Percentiles rank a stretch among this genome's conserved stretches.
phyloP scores from a whole-genome alignment of 2,329 filamentous ascomycete genomes.

The Purpureocillium lavendulum region DNA sequence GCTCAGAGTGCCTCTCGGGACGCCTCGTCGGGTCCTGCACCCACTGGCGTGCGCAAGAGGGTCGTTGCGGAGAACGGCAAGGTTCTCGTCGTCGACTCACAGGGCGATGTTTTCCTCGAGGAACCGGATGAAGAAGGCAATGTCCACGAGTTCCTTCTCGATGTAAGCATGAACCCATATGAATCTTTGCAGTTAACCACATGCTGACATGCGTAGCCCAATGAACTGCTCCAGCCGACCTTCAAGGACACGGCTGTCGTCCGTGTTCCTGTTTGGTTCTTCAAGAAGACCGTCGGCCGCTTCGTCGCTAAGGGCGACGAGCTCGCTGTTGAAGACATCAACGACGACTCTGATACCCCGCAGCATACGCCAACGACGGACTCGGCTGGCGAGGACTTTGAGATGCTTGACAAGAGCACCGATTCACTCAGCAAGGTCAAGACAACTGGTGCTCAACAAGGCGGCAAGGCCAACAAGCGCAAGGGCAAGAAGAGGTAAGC shows the following conservation, averaged over 20 bases:
- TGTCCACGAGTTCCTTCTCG: conserved; percentile 74
- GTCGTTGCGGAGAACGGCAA: conserved; percentile 95
- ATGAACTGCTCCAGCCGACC: conserved; percentile 71
- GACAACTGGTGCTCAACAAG: conserved; percentile 37
- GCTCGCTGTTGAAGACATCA: conserved; percentile 28
- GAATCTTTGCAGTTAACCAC: neutral
- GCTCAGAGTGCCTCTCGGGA: conserved; percentile 25
- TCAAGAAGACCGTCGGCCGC: conserved; percentile 46
- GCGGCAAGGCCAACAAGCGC: conserved; percentile 41
- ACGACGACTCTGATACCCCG: conserved; percentile 39
- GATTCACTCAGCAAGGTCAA: conserved; percentile 45
- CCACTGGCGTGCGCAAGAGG: conserved; percentile 72
- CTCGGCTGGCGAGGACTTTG: conserved; percentile 52
- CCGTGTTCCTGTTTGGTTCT: conserved; percentile 68
- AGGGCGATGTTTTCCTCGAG: conserved; percentile 92
- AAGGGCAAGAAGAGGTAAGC: conserved; percentile 29
- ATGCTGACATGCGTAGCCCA: conserved; percentile 44
- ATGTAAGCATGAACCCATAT: conserved; percentile 52
- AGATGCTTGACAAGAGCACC: conserved; percentile 53
- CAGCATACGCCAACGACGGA: conserved; percentile 47
- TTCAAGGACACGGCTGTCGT: conserved; percentile 76
- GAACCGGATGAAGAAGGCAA: conserved; percentile 83
- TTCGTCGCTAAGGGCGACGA: conserved; percentile 30
- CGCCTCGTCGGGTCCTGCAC: conserved; percentile 42
- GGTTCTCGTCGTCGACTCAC: conserved; percentile 82